Percentiles rank a stretch among this genome's conserved stretches.
Conservation (phyloP, 179 eudicot species). For the Amaranthus tricolor region DNA sequence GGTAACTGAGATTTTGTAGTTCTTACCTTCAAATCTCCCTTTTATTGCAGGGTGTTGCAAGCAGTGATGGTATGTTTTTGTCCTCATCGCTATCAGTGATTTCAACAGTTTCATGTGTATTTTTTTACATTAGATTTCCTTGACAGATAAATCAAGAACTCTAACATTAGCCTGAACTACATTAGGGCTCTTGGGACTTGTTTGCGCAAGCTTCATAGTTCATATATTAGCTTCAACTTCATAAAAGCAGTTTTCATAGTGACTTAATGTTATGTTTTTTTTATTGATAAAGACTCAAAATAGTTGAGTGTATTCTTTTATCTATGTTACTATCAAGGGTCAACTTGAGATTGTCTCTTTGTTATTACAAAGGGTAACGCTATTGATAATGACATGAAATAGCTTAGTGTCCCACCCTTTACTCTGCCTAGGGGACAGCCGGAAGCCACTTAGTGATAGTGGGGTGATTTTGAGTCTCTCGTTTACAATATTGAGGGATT, state of each 20-base stretch:
- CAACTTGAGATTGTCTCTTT: too few relatives aligned
- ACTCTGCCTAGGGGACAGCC: too few relatives aligned
- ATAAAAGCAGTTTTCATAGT: neutral
- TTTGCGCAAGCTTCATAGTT: neutral
- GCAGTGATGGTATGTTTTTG: constrained; percentile 67
- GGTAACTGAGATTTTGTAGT: constrained; percentile 13
- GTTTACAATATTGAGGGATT: too few relatives aligned
- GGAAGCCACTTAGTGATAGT: too few relatives aligned
- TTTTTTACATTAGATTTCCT: neutral
- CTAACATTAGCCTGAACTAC: neutral
- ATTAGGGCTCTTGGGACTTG: neutral
- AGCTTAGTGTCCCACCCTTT: too few relatives aligned
- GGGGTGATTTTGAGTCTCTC: too few relatives aligned
- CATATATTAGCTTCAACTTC: neutral
- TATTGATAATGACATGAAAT: too few relatives aligned
- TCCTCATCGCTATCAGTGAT: neutral
- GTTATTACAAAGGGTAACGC: too few relatives aligned
- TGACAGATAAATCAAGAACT: neutral
- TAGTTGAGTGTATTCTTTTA: neutral
- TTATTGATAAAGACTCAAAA: neutral
- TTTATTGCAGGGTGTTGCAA: constrained; percentile 85
- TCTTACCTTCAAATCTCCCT: constrained; percentile 16
- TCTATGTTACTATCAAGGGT: neutral
- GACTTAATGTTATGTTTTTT: neutral
- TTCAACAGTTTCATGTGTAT: neutral